These are phyloP conservation scores for Sphagnum tenellum DNA, from an alignment of 225 moss, liverwort and hornwort genomes.

Conservation along the genomic window DNA sequence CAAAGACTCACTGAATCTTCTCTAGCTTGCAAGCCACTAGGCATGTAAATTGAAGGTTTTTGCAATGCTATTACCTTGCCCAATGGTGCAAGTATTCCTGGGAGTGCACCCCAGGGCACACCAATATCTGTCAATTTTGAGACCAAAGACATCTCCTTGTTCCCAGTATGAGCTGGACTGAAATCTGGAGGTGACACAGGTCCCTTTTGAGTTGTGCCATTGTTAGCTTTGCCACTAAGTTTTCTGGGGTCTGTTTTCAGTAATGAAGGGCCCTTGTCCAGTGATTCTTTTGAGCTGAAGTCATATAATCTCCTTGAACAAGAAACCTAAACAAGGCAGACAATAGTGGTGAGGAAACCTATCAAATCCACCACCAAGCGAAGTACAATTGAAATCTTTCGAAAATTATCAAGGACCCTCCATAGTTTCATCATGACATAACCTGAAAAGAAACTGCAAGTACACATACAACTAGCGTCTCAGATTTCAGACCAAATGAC, in stretches of 20 bases:
- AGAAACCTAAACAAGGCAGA: constrained; percentile 12
- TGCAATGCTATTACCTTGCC: constrained; percentile 49
- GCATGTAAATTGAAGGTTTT: too few species aligned
- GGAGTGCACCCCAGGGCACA: constrained; percentile 77
- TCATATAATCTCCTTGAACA: constrained; percentile 68
- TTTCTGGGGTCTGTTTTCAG: constrained; percentile 39
- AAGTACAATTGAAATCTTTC: too few species aligned
- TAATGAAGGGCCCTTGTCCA: constrained; percentile 19
- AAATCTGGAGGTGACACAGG: constrained; percentile 19
- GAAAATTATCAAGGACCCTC: too few species aligned
- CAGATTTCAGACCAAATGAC: too few species aligned
- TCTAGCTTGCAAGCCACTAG: too few species aligned
- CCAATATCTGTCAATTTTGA: constrained; percentile 90
- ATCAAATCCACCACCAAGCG: not conserved
- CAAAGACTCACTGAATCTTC: too few species aligned
- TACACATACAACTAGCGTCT: too few species aligned
- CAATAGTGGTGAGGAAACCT: not conserved
- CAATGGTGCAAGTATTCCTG: constrained; percentile 40
- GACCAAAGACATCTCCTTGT: constrained; percentile 46
- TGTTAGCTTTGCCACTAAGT: constrained; percentile 30
- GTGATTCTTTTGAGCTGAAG: constrained; percentile 35
- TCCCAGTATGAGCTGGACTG: constrained; percentile 6
- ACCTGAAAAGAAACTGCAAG: too few species aligned
- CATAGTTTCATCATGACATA: too few species aligned
- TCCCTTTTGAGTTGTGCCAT: constrained; percentile 22